Evolutionary conservation across 1,139 yeast genomes (phyloP).

Genomic region (Ogataea hybrid): DNA sequence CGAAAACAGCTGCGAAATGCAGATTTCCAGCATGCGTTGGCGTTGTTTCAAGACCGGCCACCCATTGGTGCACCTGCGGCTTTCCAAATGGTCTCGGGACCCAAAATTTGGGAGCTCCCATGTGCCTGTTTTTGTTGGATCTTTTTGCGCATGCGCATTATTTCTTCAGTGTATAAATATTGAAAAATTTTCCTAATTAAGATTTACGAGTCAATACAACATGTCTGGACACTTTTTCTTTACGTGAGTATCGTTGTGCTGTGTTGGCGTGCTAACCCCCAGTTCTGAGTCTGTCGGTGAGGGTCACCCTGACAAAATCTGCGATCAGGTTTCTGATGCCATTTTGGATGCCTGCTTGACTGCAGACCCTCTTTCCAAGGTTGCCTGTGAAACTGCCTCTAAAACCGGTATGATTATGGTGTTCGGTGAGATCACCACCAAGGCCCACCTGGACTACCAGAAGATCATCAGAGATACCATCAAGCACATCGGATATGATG

Average conservation of each 20-base stretch:
- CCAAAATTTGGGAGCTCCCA: constrained; percentile 3
- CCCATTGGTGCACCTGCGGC: background rate
- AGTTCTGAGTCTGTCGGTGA: constrained; percentile 97
- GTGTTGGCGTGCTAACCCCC: constrained; percentile 30
- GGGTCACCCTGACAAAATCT: constrained; percentile 99
- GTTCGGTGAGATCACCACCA: constrained; percentile 98
- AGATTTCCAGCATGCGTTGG: background rate
- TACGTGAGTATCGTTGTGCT: constrained; percentile 23
- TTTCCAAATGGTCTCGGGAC: background rate
- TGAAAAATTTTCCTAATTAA: constrained; percentile 15
- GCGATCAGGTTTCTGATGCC: constrained; percentile 99
- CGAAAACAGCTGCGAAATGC: background rate
- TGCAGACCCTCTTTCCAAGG: constrained; percentile 96
- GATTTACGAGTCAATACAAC: constrained; percentile 6
- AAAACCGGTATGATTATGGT: constrained; percentile 99
- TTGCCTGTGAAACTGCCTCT: constrained; percentile 98
- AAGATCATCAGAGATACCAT: constrained; percentile 97
- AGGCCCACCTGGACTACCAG: constrained; percentile 93
- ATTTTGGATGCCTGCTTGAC: constrained; percentile 96
- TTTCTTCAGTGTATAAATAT: constrained; percentile 13
- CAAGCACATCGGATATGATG: constrained; percentile 97
- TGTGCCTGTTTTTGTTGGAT: constrained; percentile 12
- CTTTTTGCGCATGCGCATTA: constrained; percentile 12
- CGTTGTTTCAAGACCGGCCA: background rate
- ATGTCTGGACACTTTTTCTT: constrained; percentile 33